A percentile compares a stretch with the other conserved stretches of the same genome.
Conservation (phyloP, 768 basidiomycete genomes). For the Podaxis carcinomalis region DNA sequence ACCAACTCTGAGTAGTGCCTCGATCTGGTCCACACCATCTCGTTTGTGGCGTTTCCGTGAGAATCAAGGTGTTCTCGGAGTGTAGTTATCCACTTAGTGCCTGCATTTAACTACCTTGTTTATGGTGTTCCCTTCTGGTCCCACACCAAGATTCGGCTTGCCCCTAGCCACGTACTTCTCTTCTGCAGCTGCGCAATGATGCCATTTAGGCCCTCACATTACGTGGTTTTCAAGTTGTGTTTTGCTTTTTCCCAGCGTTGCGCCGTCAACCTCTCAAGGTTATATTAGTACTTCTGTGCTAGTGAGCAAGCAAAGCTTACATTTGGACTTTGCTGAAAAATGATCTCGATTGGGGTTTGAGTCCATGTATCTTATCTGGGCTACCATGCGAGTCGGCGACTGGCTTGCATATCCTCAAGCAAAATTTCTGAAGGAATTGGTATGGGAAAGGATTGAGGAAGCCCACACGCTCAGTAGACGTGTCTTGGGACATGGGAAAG, state of each 20-base stretch:
- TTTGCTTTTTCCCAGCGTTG: neutral
- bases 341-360: neutral
- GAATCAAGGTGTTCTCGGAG: too few species aligned
- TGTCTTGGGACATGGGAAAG: neutral
- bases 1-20: too few species aligned
- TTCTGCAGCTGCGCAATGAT: neutral
- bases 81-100: too few species aligned
- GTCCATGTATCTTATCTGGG: neutral
- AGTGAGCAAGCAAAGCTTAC: too few species aligned
- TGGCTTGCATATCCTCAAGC: neutral
- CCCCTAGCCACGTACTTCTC: too few species aligned
- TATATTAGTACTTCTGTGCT: neutral
- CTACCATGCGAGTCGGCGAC: too few species aligned
- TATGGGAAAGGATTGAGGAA: neutral
- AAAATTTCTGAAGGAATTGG: neutral
- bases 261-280: neutral
- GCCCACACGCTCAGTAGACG: too few species aligned
- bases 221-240: neutral
- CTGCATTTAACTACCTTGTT: too few species aligned
- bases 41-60: too few species aligned
- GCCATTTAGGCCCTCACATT: neutral
- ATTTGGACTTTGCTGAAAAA: neutral
- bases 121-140: neutral
- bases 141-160: neutral
- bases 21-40: too few species aligned